A percentile compares a stretch with the other conserved stretches of the same genome.
These are phyloP conservation scores for Dittrichia graveolens DNA, from an alignment of 129 eudicot species.

Conservation along the genomic window DNA sequence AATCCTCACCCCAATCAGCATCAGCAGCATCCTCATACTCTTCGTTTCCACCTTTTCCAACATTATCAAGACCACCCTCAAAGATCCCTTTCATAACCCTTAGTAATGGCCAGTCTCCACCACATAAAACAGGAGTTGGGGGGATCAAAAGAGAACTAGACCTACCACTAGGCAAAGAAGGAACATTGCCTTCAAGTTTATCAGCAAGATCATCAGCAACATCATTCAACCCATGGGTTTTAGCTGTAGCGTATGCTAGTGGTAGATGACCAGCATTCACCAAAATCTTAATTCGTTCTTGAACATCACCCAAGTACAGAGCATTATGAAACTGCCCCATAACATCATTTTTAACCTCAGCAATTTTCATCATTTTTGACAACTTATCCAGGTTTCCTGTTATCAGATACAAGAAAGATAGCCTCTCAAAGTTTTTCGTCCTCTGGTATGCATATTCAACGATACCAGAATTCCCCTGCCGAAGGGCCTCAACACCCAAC, in stretches of 20 bases:
- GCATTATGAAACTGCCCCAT: slow-evolving; percentile 85
- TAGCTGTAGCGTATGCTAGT: slow-evolving; percentile 70
- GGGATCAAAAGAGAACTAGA: slow-evolving; percentile 59
- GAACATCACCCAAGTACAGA: slow-evolving; percentile 61
- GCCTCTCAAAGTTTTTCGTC: slow-evolving; percentile 74
- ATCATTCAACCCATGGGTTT: slow-evolving; percentile 57
- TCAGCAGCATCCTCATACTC: slow-evolving; percentile 77
- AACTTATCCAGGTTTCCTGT: slow-evolving; percentile 71
- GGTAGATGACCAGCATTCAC: slow-evolving; percentile 71
- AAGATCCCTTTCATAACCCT: slow-evolving; percentile 68
- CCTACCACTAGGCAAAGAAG: slow-evolving; percentile 53
- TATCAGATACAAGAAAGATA: slow-evolving; percentile 63
- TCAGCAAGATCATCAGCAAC: slow-evolving; percentile 57
- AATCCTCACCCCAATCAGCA: slow-evolving; percentile 76
- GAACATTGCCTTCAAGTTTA: slow-evolving; percentile 59
- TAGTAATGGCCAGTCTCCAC: slow-evolving; percentile 76
- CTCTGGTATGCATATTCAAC: slow-evolving; percentile 77
- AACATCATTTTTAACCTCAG: slow-evolving; percentile 73
- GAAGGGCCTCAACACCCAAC: slow-evolving; percentile 77
- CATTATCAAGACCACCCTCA: slow-evolving; percentile 65
- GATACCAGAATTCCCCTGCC: slow-evolving; percentile 80
- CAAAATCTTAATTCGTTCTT: slow-evolving; percentile 65
- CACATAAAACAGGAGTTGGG: slow-evolving; percentile 62
- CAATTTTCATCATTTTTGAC: slow-evolving; percentile 79
- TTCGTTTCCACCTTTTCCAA: slow-evolving; percentile 51